Percentiles rank a stretch among this genome's conserved stretches.
phyloP scores from a whole-genome alignment of 1,284 basidiomycete genomes.

The Schizophyllum commune region DNA sequence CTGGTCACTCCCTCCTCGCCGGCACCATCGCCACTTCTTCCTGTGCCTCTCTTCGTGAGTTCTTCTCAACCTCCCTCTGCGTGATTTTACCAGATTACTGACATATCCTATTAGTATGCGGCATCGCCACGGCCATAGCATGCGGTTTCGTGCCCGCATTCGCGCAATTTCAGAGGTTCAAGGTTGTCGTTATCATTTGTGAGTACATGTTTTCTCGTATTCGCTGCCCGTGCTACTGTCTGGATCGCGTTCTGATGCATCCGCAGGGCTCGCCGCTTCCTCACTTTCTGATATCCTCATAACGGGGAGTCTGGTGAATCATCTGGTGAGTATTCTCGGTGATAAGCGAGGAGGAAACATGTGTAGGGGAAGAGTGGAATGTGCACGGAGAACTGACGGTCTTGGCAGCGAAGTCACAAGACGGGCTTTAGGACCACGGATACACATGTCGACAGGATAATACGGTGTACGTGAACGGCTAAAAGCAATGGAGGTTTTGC shows the following conservation, averaged over 20 bases:
- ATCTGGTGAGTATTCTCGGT: conserved; percentile 22
- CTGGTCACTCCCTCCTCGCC: background rate
- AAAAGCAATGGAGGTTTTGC: too few relatives aligned
- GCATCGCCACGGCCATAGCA: conserved; percentile 21
- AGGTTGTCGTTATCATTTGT: conserved; percentile 15
- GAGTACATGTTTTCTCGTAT: background rate
- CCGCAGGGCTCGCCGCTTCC: conserved; percentile 20
- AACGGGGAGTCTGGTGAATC: conserved; percentile 24
- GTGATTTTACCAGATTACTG: background rate
- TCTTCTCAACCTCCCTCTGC: too few relatives aligned
- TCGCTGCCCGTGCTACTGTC: too few relatives aligned
- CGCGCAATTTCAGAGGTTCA: conserved; percentile 22
- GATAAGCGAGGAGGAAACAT: too few relatives aligned
- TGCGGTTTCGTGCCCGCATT: conserved; percentile 20
- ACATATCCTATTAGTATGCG: conserved; percentile 26
- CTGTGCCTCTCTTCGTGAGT: too few relatives aligned
- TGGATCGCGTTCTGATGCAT: too few relatives aligned
- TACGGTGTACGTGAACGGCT: conserved; percentile 26
- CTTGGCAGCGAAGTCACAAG: conserved; percentile 30
- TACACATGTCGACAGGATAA: conserved; percentile 28
- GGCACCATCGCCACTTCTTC: background rate
- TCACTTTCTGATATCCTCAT: conserved; percentile 27
- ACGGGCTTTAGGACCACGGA: conserved; percentile 23
- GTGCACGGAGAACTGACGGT: background rate
- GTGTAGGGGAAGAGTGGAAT: background rate